Evolutionary conservation across 2,329 filamentous ascomycete genomes (phyloP), one percentile per base, ranked within the genome.

Genomic region (Moelleriella libera): DNA sequence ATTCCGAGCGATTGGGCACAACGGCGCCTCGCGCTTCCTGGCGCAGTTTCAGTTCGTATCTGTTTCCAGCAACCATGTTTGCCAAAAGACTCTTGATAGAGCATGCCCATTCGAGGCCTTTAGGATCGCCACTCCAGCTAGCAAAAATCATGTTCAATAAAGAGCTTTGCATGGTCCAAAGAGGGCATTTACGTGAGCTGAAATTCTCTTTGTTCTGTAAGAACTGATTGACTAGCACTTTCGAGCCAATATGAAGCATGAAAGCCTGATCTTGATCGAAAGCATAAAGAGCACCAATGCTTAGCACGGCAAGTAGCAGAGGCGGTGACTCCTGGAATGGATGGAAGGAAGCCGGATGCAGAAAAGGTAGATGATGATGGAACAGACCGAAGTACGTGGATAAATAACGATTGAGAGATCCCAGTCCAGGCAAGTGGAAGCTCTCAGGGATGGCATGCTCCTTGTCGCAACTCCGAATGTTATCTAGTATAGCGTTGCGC

Each of bases 111-210:
- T 98, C 92, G 3, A 98, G 75, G 39, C 92, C 92, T 67, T 96
- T 97, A 37, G 92, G 85, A 60, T 97, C 92, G 58, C 92, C 92
- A 63, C 92, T 97, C 92, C 92, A 98, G 72, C 89, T 97, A 48
- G 92, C 88, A 63, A 98, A 97, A 54, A 96, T 83, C 92, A 97
- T 97, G 72, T 98, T 98, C 49, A 98, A 73, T 47, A 98, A 71
- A 4, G 89, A 94, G 63, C 87, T 88, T 64, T 98, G 92, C 88
- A 97, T 97, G 44, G 90, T 92, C 90, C 92, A 97, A 11, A 98
- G 68, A 4, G 92, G 92, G 59, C 90, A 97, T 65, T 96, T 97
- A 57, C 90, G 82, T 7, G 92, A 97, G 71, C 90, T 95, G 65
- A 97, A 97, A 67, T 94, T 95, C 64, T 96, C 89, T 72, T 96